Base-by-base conservation (phyloP, 192 early-diverging fungal species). In the Phycomyces nitens region DNA sequence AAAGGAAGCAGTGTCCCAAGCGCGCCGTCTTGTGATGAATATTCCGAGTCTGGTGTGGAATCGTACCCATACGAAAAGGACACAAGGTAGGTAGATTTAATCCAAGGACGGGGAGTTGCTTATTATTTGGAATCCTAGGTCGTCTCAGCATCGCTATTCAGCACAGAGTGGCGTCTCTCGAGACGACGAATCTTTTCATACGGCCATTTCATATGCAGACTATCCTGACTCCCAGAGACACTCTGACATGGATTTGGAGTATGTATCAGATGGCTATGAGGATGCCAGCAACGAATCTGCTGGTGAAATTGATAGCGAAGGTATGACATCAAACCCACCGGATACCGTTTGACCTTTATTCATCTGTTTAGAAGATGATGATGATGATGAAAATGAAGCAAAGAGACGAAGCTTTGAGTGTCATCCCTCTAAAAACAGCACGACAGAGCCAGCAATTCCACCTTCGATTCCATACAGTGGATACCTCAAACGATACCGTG, bases 171-270 rank as follows among this genome's bases (percentile, higher is more conserved):
- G 24, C 0, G 11, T 50, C 12, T 66, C 55, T 26, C 29, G 26
- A 12, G 61, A 70, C 21, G 64, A 59, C 22, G 62, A 65, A 3
- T 70, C 69, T 0, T 70, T 70, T 21, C 58, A 52, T 53, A 34
- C 72, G 42, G 53, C 64, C 47, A 20, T 70, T 71, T 63, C 72
- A 49, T 14, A 64, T 18, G 3, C 44, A 47, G 2, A n/a, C 2
- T 47, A 47, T 47, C 15, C 15, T 14, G 44, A 14, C 12, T 14
- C 44, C 2, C 44, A 47, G 11, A 14, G 5, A 18, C 12, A 47
- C 18, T 47, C 12, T 14, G 18, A 47, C 12, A 18, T n/a, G 44
- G 12, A n/a, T 47, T 18, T 60, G 51, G 70, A 58, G 2, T 57
- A 24, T 14, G 62, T 42, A 11, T 24, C 52, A 7, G 62, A 65